Percentiles rank a stretch among this genome's conserved stretches.
Evolutionary conservation across 1,139 yeast genomes (phyloP).

Genomic region (Yamadazyma membranifaciens): DNA sequence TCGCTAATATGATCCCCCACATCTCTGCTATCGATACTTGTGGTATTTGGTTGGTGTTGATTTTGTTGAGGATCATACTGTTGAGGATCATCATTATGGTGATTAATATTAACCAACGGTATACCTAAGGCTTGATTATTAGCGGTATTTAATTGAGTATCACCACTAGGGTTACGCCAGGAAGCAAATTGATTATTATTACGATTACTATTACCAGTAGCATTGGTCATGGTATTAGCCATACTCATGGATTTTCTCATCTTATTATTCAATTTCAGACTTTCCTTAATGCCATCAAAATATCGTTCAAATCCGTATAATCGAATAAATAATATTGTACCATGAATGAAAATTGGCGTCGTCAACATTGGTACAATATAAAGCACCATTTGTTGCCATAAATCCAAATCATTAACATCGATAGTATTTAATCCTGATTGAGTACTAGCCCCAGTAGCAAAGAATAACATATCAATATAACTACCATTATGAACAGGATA

Average conservation of each 20-base stretch:
- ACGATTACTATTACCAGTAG: slow-evolving; percentile 36
- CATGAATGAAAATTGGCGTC: slow-evolving; percentile 89
- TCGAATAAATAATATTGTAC: slow-evolving; percentile 74
- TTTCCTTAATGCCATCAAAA: slow-evolving; percentile 76
- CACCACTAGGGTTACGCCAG: slow-evolving; percentile 7
- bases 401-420: slow-evolving; percentile 54
- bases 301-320: slow-evolving; percentile 87
- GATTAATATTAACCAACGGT: slow-evolving; percentile 6
- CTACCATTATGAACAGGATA: slow-evolving; percentile 67
- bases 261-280: slow-evolving; percentile 70
- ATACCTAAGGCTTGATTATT: slow-evolving; percentile 33
- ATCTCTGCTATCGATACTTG: too few species aligned
- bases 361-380: slow-evolving; percentile 63
- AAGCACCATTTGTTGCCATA: slow-evolving; percentile 77
- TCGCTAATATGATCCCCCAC: background rate
- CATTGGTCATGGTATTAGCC: slow-evolving; percentile 25
- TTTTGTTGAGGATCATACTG: background rate
- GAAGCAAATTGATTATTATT: slow-evolving; percentile 22
- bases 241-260: slow-evolving; percentile 60
- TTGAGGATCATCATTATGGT: background rate
- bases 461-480: slow-evolving; percentile 79
- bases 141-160: slow-evolving; percentile 43
- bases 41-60: too few species aligned
- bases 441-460: slow-evolving; percentile 74
- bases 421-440: slow-evolving; percentile 91